These are phyloP conservation scores for Aspergillus heteromorphus DNA, from an alignment of 495 filamentous ascomycete genomes.

Conservation along the genomic window DNA sequence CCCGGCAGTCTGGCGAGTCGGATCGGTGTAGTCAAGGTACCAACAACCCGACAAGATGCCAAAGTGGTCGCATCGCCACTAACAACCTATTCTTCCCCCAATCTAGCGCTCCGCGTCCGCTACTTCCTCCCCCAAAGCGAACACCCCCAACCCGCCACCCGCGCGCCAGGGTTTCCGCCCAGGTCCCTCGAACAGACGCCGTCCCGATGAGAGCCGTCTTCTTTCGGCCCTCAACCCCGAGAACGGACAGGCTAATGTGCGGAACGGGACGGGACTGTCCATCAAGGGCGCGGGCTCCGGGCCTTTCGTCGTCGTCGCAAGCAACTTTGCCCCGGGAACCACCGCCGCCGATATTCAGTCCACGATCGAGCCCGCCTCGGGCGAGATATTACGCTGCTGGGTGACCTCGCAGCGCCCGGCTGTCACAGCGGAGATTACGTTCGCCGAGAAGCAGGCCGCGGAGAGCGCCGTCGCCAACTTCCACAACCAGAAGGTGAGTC, in stretches of 20 bases:
- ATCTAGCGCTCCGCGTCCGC: slow-evolving; percentile 41
- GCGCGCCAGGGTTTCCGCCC: slow-evolving; percentile 23
- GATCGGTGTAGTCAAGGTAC: slow-evolving; percentile 69
- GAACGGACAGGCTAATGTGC: slow-evolving; percentile 24
- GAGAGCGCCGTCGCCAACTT: slow-evolving; percentile 78
- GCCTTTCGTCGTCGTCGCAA: slow-evolving; percentile 75
- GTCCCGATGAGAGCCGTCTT: slow-evolving; percentile 35
- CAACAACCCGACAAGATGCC: no score
- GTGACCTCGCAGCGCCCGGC: slow-evolving; percentile 65
- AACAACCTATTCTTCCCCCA: neutral
- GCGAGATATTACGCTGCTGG: slow-evolving; percentile 64
- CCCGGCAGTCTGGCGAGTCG: slow-evolving; percentile 62
- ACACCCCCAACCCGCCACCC: slow-evolving; percentile 17
- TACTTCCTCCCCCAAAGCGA: slow-evolving; percentile 30
- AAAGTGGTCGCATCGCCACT: neutral
- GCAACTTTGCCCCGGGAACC: slow-evolving; percentile 89
- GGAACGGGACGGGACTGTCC: slow-evolving; percentile 50
- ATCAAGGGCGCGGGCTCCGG: slow-evolving; percentile 72
- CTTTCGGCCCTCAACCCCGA: slow-evolving; percentile 28
- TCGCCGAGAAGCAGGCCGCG: slow-evolving; percentile 69
- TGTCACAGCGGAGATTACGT: slow-evolving; percentile 82
- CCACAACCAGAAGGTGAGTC: slow-evolving; percentile 74
- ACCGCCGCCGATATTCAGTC: slow-evolving; percentile 92
- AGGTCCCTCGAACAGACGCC: slow-evolving; percentile 26
- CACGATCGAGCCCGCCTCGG: slow-evolving; percentile 68